Evolutionary conservation across 2,329 filamentous ascomycete genomes (phyloP), one percentile per base, ranked within the genome.

Genomic region (Claviceps paspali): DNA sequence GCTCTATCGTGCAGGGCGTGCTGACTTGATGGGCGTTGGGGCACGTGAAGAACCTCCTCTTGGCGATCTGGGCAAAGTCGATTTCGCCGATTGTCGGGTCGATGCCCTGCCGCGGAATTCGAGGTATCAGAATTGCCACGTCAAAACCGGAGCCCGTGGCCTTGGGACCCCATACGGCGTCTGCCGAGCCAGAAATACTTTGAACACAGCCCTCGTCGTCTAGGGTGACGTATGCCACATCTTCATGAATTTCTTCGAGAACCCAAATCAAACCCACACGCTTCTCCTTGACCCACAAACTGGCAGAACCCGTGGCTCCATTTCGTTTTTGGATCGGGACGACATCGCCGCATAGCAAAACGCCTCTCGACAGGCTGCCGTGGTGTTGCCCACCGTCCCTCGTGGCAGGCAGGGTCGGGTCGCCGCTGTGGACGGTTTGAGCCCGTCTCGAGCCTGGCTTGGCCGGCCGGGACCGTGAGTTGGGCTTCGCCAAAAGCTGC

Each of bases 211-310:
- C 86, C 21, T 84, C 77, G 39, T 86, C 79, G 52, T 92, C 82
- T 15, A 93, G 68, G 9, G 67, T 70, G 30, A 98, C 60, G 42
- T 76, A 73, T 4, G 83, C 86, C 28, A 91, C 79, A 54, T 98
- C 87, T 59, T 98, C 91, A 38, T 88, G 84, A 42, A 98, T 96
- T 59, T 98, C 91, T 56, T 98, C 91, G 2, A 98, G 62, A 7
- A 98, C 91, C 91, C 91, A 98, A 42, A 98, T 96, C 41, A 98
- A 62, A 8, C 88, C 87, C 36, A 85, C 78, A 34, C 80, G 75
- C 59, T 98, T 98, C 58, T 98, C 91, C 63, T 98, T 98, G 3
- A 98, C 91, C 91, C 91, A 98, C 28, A 98, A 64, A 58, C 87
- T 96, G 27, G 91, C 91, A 40, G 91, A 87, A 2, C 91, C 91